These are phyloP conservation scores for Lepidium didymum DNA, from an alignment of 345 rosid species.

Conservation along the genomic window DNA sequence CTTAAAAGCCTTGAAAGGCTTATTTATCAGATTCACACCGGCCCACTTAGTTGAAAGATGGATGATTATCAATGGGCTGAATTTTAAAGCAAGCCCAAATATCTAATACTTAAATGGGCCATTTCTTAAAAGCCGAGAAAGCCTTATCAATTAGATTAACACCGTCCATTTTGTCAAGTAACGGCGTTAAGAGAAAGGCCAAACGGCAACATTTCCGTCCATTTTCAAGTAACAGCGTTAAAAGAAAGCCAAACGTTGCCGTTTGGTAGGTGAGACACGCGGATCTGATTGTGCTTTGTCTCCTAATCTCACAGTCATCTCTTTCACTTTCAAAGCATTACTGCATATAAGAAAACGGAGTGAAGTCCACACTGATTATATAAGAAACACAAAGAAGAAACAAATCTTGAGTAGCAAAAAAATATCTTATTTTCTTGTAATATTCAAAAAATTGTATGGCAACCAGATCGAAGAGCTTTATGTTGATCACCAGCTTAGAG, in stretches of 20 bases:
- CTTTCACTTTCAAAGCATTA: conserved; percentile 10
- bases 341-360: too few relatives aligned
- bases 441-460: conserved; percentile 42
- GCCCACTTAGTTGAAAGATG: too few relatives aligned
- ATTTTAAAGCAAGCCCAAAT: not conserved
- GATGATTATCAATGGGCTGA: not conserved
- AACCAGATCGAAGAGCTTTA: conserved; percentile 42
- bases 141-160: not conserved
- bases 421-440: not conserved
- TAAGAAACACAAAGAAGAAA: not conserved
- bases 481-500: conserved; percentile 41
- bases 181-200: conserved; percentile 1
- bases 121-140: not conserved
- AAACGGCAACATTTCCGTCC: conserved; percentile 5
- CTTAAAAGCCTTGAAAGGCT: not conserved
- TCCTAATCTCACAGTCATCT: not conserved
- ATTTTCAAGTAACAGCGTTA: conserved; percentile 20
- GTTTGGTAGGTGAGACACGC: conserved; percentile 23
- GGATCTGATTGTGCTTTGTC: conserved; percentile 20
- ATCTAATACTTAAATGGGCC: not conserved
- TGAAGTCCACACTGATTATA: not conserved
- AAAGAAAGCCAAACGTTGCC: conserved; percentile 9
- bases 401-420: not conserved
- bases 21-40: not conserved
- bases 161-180: conserved; percentile 1